Conservation (phyloP, 805 yeast species). For the Zygosaccharomyces rouxii region DNA sequence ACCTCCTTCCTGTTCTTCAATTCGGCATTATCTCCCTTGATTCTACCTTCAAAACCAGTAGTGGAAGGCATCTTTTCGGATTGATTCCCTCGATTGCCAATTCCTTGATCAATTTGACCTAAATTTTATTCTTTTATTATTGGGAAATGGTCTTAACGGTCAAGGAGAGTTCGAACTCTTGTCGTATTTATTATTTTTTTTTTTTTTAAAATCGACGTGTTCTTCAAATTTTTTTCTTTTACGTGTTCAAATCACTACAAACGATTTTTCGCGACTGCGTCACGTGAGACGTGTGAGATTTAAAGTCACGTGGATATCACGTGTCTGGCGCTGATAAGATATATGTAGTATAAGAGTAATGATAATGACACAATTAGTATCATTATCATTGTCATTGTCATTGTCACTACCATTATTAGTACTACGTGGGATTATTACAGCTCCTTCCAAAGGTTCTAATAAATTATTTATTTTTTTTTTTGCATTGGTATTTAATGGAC, state of each 20-base stretch:
- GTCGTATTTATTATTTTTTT: slow-evolving; percentile 2
- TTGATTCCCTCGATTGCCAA: slow-evolving; percentile 10
- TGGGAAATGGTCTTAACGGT: neutral
- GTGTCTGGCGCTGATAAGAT: too few relatives aligned
- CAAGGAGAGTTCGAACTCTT: neutral
- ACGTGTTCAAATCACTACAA: slow-evolving; percentile 13
- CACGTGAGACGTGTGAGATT: neutral
- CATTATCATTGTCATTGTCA: too few relatives aligned
- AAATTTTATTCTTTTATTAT: neutral
- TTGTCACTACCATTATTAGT: too few relatives aligned
- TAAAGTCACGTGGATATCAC: neutral
- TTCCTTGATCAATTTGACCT: neutral
- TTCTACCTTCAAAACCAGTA: slow-evolving; percentile 21
- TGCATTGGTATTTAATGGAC: neutral
- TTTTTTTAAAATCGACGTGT: slow-evolving; percentile 4
- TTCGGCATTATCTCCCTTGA: slow-evolving; percentile 12
- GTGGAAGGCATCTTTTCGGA: slow-evolving; percentile 18
- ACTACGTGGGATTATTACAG: neutral
- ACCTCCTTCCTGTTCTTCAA: slow-evolving; percentile 11
- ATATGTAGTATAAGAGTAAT: too few relatives aligned
- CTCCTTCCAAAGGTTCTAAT: neutral
- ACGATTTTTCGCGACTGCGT: slow-evolving; percentile 4
- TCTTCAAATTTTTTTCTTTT: slow-evolving; percentile 6
- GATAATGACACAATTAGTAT: too few relatives aligned
- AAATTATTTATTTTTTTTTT: slow-evolving; percentile 1